phyloP scores from a whole-genome alignment of 2,329 filamentous ascomycete species.

The Westerdykella ornata region DNA sequence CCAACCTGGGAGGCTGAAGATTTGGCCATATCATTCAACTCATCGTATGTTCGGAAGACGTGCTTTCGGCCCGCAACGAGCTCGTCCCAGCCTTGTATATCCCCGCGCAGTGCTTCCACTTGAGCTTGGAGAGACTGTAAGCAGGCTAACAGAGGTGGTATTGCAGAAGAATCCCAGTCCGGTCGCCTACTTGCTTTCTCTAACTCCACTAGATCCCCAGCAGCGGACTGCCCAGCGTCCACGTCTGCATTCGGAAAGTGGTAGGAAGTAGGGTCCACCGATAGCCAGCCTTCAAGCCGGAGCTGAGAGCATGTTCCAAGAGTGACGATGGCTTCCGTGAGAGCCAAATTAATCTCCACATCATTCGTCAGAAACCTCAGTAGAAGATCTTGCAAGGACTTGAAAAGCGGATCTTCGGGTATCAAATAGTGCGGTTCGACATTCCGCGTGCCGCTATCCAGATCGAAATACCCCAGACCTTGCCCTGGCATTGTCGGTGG shows the following conservation, averaged over 20 bases:
- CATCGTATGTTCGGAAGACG: slow-evolving; percentile 44
- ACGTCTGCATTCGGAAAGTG: slow-evolving; percentile 24
- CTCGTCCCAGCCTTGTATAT: slow-evolving; percentile 44
- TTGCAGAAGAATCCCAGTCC: slow-evolving; percentile 30
- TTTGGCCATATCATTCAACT: slow-evolving; percentile 38
- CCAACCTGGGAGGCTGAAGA: slow-evolving; percentile 24
- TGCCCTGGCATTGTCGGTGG: slow-evolving; percentile 55
- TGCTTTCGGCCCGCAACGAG: slow-evolving; percentile 45
- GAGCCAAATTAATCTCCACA: slow-evolving; percentile 79
- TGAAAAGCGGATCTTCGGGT: slow-evolving; percentile 54
- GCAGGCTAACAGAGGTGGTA: slow-evolving; percentile 39
- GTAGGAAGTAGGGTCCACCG: slow-evolving; percentile 57
- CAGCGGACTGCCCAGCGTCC: slow-evolving; percentile 21
- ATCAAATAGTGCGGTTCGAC: slow-evolving; percentile 54
- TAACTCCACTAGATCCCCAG: slow-evolving; percentile 27
- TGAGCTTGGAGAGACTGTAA: slow-evolving; percentile 40
- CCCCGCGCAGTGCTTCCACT: slow-evolving; percentile 38
- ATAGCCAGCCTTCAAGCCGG: slow-evolving; percentile 82
- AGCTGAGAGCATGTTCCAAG: slow-evolving; percentile 80
- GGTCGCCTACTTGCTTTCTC: slow-evolving; percentile 34
- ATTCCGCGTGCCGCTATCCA: slow-evolving; percentile 52
- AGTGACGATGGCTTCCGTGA: slow-evolving; percentile 77
- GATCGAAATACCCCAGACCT: slow-evolving; percentile 43
- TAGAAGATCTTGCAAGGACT: slow-evolving; percentile 53
- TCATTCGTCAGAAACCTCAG: slow-evolving; percentile 82